Base-by-base conservation (phyloP, 257 asterid genomes). In the Datura wrightii region DNA sequence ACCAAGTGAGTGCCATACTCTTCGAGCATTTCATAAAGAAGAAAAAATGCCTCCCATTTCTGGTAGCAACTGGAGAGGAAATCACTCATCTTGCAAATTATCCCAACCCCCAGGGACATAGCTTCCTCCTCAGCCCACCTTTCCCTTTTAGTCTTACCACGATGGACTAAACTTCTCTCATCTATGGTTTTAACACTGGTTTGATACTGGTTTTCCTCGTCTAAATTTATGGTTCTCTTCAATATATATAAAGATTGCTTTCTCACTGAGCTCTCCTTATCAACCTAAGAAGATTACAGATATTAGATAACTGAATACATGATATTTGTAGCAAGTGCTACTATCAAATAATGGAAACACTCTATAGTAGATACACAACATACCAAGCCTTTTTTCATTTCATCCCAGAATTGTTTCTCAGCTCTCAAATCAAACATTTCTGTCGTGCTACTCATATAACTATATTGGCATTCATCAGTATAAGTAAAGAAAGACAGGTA, bases 1-100 rank as follows among this genome's bases (percentile, higher is more conserved):
- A 96, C 99, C 93, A 96, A 93, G 89, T 96, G 99, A 85, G 97
- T 93, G 87, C 99, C 99, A 88, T 89, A 96, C 87, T 96, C 99
- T 89, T 96, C 99, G 76, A 96, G 99, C 98, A 94, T 94, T 92
- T 96, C 98, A 93, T 94, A 96, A 56, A 93, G 93, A 88, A 96
- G 92, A 83, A 90, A 91, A 89, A 96, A 96, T 85, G 97, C 92
- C 89, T 91, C 98, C 99, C 99, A 96, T 89, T 92, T 91, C 86
- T 88, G 86, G 90, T 84, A 79, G 86, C 91, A 88, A 85, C 83
- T 87, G 63, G 90, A 88, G 84, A 78, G 85, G 71, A 83, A 78
- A 60, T 87, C 96, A 66, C 79, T 82, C 71, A 85, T 83, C 79
- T 90, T 87, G 90, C 90, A 88, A 86, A 89, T 41, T 87, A 79